These are phyloP conservation scores for Linnemannia schmuckeri DNA, from an alignment of 192 early-diverging fungal genomes.

Conservation along the genomic window DNA sequence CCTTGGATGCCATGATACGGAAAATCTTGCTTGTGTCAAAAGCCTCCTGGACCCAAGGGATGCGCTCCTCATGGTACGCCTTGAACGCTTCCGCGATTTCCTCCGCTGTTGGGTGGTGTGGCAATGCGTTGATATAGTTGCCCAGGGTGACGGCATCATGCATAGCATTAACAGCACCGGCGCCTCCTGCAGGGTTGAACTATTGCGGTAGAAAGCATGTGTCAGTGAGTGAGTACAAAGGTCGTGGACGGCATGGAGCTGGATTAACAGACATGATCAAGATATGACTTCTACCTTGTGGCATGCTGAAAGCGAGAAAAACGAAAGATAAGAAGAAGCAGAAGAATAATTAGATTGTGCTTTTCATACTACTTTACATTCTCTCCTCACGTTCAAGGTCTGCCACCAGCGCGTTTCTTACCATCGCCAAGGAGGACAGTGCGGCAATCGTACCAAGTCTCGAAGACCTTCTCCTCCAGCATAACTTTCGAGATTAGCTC, in stretches of 20 bases:
- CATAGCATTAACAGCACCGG: conserved; percentile 8
- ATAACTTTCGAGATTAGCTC: conserved; percentile 29
- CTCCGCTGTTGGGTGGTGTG: not conserved
- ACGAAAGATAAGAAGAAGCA: not conserved
- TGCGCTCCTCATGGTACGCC: conserved; percentile 12
- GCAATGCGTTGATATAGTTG: conserved; percentile 3
- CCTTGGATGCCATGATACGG: conserved; percentile 8
- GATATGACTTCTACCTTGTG: not conserved
- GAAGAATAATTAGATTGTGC: not conserved
- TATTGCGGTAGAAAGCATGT: not conserved
- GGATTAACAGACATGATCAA: not conserved
- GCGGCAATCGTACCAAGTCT: conserved; percentile 28
- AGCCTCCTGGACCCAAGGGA: conserved; percentile 3
- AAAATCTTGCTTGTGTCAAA: conserved; percentile 18
- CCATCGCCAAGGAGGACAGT: conserved; percentile 36
- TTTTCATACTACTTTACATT: too few species aligned
- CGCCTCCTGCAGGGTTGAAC: conserved; percentile 7
- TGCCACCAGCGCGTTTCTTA: not conserved
- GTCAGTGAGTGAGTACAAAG: not conserved
- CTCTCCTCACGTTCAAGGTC: too few species aligned
- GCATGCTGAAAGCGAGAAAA: not conserved
- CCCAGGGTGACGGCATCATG: conserved; percentile 11
- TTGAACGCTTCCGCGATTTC: conserved; percentile 11
- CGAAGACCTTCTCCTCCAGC: conserved; percentile 44
- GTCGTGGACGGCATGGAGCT: not conserved